Percentiles rank a stretch among this genome's conserved stretches.
Evolutionary conservation across 805 yeast species (phyloP).

Genomic region (Candida chauliodis): DNA sequence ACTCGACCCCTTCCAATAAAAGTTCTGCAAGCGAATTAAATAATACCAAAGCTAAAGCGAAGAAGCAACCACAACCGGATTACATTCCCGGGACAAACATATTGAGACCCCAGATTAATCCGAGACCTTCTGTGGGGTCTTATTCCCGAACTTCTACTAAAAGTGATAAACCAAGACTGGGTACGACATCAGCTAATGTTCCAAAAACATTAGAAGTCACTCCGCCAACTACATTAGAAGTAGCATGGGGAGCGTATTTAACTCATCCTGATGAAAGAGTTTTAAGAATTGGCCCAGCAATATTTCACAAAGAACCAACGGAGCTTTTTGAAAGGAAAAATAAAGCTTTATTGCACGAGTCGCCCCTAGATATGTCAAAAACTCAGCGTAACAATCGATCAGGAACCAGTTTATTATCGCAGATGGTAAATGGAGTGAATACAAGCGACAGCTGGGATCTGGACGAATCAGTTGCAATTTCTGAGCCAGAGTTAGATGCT

Average conservation of each 20-base stretch:
- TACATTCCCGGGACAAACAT: slow-evolving; percentile 59
- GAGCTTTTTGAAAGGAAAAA: slow-evolving; percentile 54
- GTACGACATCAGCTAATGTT: slow-evolving; percentile 14
- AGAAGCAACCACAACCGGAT: slow-evolving; percentile 37
- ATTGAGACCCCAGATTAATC: slow-evolving; percentile 47
- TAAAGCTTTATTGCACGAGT: slow-evolving; percentile 54
- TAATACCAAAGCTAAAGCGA: slow-evolving; percentile 18
- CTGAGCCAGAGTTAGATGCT: slow-evolving; percentile 43
- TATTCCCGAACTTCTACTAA: slow-evolving; percentile 17
- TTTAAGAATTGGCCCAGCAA: slow-evolving; percentile 52
- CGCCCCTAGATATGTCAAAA: slow-evolving; percentile 47
- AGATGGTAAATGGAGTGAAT: slow-evolving; percentile 32
- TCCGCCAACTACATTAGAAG: slow-evolving; percentile 51
- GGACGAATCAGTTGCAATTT: slow-evolving; percentile 61
- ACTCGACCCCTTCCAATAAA: slow-evolving; percentile 14
- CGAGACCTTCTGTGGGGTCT: slow-evolving; percentile 19
- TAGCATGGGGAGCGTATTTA: slow-evolving; percentile 56
- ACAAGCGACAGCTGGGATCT: slow-evolving; percentile 32
- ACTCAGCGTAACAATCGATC: slow-evolving; percentile 19
- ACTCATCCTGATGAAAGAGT: slow-evolving; percentile 58
- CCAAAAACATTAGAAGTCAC: slow-evolving; percentile 36
- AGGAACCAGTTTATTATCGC: slow-evolving; percentile 30
- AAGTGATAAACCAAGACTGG: slow-evolving; percentile 10
- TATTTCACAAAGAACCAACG: slow-evolving; percentile 41
- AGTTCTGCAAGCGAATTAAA: slow-evolving; percentile 15